Base-by-base conservation (phyloP, 139 green algal genomes). In the Monoraphidium neglectum region DNA sequence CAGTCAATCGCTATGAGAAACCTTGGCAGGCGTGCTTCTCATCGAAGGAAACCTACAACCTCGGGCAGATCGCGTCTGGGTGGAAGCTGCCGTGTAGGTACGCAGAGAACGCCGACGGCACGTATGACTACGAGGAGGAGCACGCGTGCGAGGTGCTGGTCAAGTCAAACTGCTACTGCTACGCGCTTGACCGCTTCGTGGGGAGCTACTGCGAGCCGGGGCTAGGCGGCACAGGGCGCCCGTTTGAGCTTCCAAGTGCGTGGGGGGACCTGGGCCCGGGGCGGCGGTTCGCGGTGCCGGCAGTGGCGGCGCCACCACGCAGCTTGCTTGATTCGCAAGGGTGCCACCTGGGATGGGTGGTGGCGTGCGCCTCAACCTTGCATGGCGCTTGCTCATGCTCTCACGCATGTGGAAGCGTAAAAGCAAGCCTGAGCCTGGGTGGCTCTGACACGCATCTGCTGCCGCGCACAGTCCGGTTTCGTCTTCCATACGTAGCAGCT, bases 131-230 rank as follows among this genome's bases (percentile, higher is more conserved):
- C 35, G 71, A 62, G 75, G 75, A 80, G 56, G 75, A 80, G 54
- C 71, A 80, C 28, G 75, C 75, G 8, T 80, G 75, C 30, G 65
- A 75, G 54, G 60, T 75, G 38, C 30, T 80, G 28, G n/a, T 80
- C 16, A 59, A 46, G 35, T 64, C n/a, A 37, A 80, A 80, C 54
- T 80, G 75, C 56, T 80, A 80, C 65, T 80, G 75, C 75, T 80
- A 76, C 32, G n/a, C 65, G 1, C 13, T 80, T 33, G 36, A 30
- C 28, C 32, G 46, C 2, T 74, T 70, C 36, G 65, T 80, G 3
- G 56, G 66, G 49, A 70, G 53, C 36, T 80, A 80, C 66, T 80
- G 75, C 46, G 75, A 80, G 65, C 75, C 75, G 30, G 75, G 75
- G 2, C 65, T 80, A 18, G 75, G 65, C 30, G 51, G 53, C 54